Evolutionary conservation across 129 eudicot species (phyloP).

Genomic region (sunflower (Helianthus annuus)): DNA sequence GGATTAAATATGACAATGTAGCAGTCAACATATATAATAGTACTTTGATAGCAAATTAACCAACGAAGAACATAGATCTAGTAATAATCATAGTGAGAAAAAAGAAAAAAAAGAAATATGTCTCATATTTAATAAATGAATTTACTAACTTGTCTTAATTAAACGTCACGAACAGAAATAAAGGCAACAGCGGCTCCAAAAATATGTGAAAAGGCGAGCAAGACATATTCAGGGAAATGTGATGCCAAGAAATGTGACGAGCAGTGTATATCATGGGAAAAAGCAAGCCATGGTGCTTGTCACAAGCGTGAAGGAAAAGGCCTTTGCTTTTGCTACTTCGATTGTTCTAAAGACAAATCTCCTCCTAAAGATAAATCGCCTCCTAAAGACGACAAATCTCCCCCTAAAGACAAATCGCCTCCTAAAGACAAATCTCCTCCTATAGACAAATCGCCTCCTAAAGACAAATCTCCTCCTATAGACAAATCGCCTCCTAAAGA

Average conservation of each 20-base stretch:
- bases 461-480: background rate
- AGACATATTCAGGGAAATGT: slow-evolving; percentile 22
- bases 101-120: no score
- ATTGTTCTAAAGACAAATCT: background rate
- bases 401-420: background rate
- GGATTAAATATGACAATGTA: no score
- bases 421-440: background rate
- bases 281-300: slow-evolving; percentile 26
- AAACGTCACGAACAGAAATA: background rate
- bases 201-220: slow-evolving; percentile 24
- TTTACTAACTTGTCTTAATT: background rate
- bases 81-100: no score
- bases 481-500: background rate
- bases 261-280: slow-evolving; percentile 18
- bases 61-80: no score
- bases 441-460: background rate
- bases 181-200: background rate
- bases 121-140: no score
- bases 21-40: no score
- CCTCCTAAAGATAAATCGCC: background rate
- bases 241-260: slow-evolving; percentile 17
- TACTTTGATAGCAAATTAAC: no score
- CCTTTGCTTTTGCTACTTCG: slow-evolving; percentile 17
- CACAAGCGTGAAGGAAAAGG: slow-evolving; percentile 18
- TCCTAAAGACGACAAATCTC: background rate